These are phyloP conservation scores for Aphanomyces astaci DNA, from an alignment of 352 stramenopile species.

Conservation along the genomic window DNA sequence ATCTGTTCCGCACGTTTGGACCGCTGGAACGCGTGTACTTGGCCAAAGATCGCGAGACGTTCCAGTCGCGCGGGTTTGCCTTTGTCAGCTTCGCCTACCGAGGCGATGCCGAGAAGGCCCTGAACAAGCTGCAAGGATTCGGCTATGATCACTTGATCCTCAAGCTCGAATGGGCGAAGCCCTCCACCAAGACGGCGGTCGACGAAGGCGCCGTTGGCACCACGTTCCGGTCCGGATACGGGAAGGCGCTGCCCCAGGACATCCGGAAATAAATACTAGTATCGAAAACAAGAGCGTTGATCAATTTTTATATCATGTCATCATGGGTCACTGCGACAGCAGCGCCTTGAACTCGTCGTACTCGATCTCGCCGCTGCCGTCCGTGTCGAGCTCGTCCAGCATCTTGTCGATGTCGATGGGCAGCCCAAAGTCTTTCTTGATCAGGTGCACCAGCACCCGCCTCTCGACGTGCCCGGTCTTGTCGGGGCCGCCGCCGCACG, in stretches of 20 bases:
- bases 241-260: constrained; percentile 82
- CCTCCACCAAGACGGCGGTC: constrained; percentile 74
- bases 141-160: constrained; percentile 99
- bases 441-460: constrained; percentile 87
- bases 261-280: constrained; percentile 80
- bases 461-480: constrained; percentile 89
- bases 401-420: constrained; percentile 96
- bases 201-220: constrained; percentile 76
- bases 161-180: constrained; percentile 99
- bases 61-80: constrained; percentile 95
- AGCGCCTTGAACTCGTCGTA: constrained; percentile 95
- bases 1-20: constrained; percentile 97
- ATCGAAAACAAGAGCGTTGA: too few species aligned
- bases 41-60: constrained; percentile 97
- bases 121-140: constrained; percentile 96
- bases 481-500: constrained; percentile 86
- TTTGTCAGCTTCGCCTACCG: constrained; percentile 98
- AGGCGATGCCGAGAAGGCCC: constrained; percentile 92
- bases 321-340: constrained; percentile 68
- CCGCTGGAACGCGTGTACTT: constrained; percentile 96
- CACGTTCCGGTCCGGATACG: constrained; percentile 83
- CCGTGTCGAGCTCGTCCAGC: constrained; percentile 92
- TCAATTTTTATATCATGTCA: too few species aligned
- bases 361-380: constrained; percentile 92
- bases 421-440: constrained; percentile 94